Conservation (phyloP, 2,329 filamentous ascomycete species). For the Cercospora canescens region DNA sequence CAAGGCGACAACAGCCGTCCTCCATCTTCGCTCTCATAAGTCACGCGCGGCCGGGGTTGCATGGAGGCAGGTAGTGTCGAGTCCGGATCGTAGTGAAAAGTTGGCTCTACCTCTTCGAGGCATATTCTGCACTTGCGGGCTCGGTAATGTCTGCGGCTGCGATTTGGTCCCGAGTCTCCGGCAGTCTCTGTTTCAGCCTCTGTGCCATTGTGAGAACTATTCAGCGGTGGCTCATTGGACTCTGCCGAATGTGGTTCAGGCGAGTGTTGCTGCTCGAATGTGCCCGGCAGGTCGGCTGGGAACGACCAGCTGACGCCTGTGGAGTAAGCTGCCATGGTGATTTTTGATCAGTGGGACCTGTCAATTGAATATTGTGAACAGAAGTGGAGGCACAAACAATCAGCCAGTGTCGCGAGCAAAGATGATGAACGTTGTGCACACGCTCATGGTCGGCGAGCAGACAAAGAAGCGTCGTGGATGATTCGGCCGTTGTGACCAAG, state of each 20-base stretch:
- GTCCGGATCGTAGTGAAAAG: conserved; percentile 49
- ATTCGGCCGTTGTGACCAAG: too few relatives aligned
- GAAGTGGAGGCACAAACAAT: not conserved
- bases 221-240: not conserved
- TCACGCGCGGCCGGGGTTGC: conserved; percentile 57
- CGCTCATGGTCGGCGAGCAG: conserved; percentile 1
- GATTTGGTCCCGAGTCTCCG: conserved; percentile 22
- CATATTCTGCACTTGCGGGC: conserved; percentile 86
- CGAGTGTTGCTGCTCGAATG: conserved; percentile 22
- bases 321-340: conserved; percentile 44
- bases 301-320: conserved; percentile 48
- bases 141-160: conserved; percentile 57
- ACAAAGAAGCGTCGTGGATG: conserved; percentile 2
- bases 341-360: not conserved
- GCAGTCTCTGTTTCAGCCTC: conserved; percentile 22
- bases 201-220: not conserved
- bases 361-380: not conserved
- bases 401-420: conserved; percentile 9
- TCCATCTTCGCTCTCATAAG: conserved; percentile 71
- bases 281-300: conserved; percentile 46
- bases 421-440: not conserved
- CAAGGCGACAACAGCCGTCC: conserved; percentile 86
- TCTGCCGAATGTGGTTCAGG: not conserved
- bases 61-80: conserved; percentile 57
- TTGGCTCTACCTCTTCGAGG: conserved; percentile 68